These are phyloP conservation scores for Neofusicoccum cordaticola DNA, from an alignment of 2,329 filamentous ascomycete species.

Conservation along the genomic window DNA sequence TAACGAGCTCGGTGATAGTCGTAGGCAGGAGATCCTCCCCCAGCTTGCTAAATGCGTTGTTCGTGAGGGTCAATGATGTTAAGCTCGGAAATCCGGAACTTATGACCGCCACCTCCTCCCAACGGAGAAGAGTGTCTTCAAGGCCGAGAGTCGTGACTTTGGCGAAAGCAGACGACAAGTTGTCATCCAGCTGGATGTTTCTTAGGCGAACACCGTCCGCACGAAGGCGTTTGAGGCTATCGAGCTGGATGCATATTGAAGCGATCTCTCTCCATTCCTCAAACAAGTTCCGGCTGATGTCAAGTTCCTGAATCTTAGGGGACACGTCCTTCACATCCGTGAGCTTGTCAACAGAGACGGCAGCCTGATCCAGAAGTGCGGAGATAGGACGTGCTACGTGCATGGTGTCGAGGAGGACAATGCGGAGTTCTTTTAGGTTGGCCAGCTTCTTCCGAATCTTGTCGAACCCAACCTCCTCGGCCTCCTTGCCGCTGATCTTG, in stretches of 20 bases:
- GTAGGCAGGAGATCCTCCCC: conserved; percentile 40
- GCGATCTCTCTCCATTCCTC: conserved; percentile 64
- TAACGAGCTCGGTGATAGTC: conserved; percentile 60
- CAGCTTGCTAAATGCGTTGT: conserved; percentile 38
- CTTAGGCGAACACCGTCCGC: conserved; percentile 74
- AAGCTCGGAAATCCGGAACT: conserved; percentile 57
- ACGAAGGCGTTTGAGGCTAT: conserved; percentile 63
- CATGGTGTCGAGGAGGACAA: conserved; percentile 78
- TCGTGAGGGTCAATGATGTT: conserved; percentile 46
- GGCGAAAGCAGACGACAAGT: conserved; percentile 27
- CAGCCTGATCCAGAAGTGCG: conserved; percentile 22
- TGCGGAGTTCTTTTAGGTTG: conserved; percentile 70
- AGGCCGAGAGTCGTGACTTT: conserved; percentile 47
- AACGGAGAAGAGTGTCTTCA: conserved; percentile 46
- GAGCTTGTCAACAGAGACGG: conserved; percentile 34
- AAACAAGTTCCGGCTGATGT: conserved; percentile 82
- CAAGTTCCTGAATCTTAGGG: conserved; percentile 67
- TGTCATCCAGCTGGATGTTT: conserved; percentile 27
- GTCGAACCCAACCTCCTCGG: conserved; percentile 92
- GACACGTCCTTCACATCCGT: conserved; percentile 55
- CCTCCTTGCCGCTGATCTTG: conserved; percentile 74
- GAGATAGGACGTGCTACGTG: conserved; percentile 51
- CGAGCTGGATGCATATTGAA: conserved; percentile 68
- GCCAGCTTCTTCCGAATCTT: conserved; percentile 82
- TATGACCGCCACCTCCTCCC: conserved; percentile 36